phyloP scores from a whole-genome alignment of 257 asterid species.

The Scutellaria minor region DNA sequence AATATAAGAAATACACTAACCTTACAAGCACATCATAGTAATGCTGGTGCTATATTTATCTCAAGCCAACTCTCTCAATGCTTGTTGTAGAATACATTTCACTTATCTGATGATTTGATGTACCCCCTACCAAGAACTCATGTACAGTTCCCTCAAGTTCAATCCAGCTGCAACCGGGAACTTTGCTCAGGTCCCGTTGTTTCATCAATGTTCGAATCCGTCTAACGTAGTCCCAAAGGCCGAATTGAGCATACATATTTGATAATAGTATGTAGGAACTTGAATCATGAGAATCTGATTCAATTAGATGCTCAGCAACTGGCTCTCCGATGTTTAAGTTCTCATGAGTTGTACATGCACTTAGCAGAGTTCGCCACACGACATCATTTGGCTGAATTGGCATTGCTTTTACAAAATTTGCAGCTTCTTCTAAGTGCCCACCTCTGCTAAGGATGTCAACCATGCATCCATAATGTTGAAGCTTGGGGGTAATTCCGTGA shows the following conservation, averaged over 20 bases:
- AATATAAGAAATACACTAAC: not conserved
- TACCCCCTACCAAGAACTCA: slow-evolving; percentile 75
- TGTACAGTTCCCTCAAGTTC: slow-evolving; percentile 80
- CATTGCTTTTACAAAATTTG: slow-evolving; percentile 64
- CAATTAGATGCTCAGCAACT: slow-evolving; percentile 56
- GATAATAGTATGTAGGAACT: slow-evolving; percentile 78
- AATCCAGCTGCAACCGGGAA: slow-evolving; percentile 84
- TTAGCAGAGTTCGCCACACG: slow-evolving; percentile 66
- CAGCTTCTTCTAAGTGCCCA: slow-evolving; percentile 70
- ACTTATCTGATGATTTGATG: slow-evolving; percentile 42
- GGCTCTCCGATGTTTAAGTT: slow-evolving; percentile 59
- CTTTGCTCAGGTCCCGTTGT: slow-evolving; percentile 61
- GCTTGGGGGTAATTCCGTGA: slow-evolving; percentile 62
- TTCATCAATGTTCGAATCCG: slow-evolving; percentile 64
- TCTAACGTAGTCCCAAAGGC: slow-evolving; percentile 72
- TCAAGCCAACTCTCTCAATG: slow-evolving; percentile 25
- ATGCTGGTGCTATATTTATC: not conserved
- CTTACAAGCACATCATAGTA: not conserved
- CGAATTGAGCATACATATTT: slow-evolving; percentile 71
- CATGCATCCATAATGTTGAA: slow-evolving; percentile 86
- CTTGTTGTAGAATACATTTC: slow-evolving; percentile 42
- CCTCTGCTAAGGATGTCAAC: slow-evolving; percentile 81
- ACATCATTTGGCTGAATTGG: slow-evolving; percentile 77
- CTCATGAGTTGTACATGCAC: slow-evolving; percentile 69
- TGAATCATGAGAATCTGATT: slow-evolving; percentile 49